These are phyloP conservation scores for Kalmanozyma brasiliensis DNA, from an alignment of 1,284 basidiomycete species.

Conservation along the genomic window DNA sequence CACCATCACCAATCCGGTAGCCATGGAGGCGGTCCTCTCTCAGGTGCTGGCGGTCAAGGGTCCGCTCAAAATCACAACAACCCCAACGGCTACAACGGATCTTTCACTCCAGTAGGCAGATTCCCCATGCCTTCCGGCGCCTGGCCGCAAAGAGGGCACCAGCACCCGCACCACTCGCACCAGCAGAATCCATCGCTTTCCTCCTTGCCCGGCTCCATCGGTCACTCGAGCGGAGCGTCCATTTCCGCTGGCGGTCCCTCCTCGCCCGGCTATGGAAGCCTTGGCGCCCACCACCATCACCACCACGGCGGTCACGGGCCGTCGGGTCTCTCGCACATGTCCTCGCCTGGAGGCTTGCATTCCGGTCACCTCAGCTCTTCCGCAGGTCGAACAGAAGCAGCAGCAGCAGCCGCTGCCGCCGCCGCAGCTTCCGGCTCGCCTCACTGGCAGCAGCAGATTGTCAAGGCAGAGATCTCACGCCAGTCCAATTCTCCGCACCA, in stretches of 20 bases:
- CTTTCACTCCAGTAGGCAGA: constrained; percentile 46
- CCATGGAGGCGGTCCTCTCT: constrained; percentile 46
- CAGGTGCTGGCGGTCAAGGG: constrained; percentile 32
- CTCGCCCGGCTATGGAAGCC: constrained; percentile 52
- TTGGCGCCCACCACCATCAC: constrained; percentile 53
- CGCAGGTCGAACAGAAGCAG: constrained; percentile 26
- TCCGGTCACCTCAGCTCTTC: constrained; percentile 42
- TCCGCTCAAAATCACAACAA: constrained; percentile 27
- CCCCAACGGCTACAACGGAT: constrained; percentile 35
- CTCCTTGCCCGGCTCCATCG: constrained; percentile 57
- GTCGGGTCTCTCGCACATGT: constrained; percentile 52
- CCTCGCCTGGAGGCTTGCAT: constrained; percentile 51
- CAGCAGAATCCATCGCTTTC: constrained; percentile 62
- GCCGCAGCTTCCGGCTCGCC: constrained; percentile 44
- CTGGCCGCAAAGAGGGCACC: constrained; percentile 41
- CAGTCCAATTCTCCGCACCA: constrained; percentile 72
- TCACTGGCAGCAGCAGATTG: constrained; percentile 66
- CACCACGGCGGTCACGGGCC: constrained; percentile 52
- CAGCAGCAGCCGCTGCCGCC: constrained; percentile 33
- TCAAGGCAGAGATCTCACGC: constrained; percentile 70
- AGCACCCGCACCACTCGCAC: constrained; percentile 53
- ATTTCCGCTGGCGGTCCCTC: constrained; percentile 48
- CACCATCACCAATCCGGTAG: constrained; percentile 50
- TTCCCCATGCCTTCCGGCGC: constrained; percentile 46
- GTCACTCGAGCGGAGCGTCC: constrained; percentile 47